Evolutionary conservation across 169 alveolate species (phyloP).

Genomic region (Miamiensis avidus): DNA sequence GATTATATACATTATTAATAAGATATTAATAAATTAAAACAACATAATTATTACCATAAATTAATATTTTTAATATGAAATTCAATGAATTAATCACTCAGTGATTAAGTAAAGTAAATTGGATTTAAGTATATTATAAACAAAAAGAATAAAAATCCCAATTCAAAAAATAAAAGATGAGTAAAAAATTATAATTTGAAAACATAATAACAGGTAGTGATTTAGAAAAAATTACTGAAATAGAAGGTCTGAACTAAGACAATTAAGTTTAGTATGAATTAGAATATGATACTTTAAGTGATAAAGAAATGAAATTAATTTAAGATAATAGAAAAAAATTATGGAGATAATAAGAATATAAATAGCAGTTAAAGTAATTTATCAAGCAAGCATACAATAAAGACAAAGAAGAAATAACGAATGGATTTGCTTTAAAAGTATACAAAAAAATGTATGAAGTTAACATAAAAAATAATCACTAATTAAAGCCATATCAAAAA

Average conservation of each 20-base stretch:
- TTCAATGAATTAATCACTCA: too few relatives aligned
- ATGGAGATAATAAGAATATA: not conserved
- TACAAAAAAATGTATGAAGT: not conserved
- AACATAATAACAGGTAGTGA: not conserved
- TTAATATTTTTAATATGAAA: too few relatives aligned
- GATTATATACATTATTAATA: too few relatives aligned
- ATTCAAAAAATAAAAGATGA: not conserved
- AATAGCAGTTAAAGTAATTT: not conserved
- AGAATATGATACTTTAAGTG: not conserved
- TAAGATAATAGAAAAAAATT: not conserved
- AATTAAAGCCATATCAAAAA: too few relatives aligned
- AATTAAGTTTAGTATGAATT: too few relatives aligned
- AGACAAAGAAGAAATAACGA: not conserved
- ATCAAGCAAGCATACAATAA: not conserved
- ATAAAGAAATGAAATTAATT: not conserved
- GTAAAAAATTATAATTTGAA: not conserved
- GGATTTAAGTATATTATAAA: too few relatives aligned
- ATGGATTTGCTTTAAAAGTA: not conserved
- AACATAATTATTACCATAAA: too few relatives aligned
- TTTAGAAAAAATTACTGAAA: not conserved
- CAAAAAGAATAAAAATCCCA: too few relatives aligned
- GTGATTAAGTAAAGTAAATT: too few relatives aligned
- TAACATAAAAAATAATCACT: too few relatives aligned
- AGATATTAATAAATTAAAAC: too few relatives aligned
- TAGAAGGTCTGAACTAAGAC: not conserved